A percentile compares a stretch with the other conserved stretches of the same genome.
Evolutionary conservation across 2,329 filamentous ascomycete species (phyloP).

Genomic region (Raffaelea ambrosiae): DNA sequence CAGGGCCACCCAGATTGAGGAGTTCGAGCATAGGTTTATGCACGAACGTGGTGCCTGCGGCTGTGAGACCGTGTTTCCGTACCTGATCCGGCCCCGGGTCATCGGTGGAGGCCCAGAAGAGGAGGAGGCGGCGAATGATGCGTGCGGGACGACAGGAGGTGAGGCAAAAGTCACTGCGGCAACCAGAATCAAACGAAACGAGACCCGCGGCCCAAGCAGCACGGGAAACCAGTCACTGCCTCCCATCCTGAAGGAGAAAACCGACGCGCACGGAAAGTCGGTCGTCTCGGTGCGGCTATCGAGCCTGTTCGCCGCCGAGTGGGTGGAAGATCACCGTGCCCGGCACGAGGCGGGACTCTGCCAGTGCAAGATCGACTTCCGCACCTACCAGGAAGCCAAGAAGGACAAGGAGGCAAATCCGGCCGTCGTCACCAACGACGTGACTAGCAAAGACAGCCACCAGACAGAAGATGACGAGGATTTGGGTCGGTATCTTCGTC

Average conservation of each 20-base stretch:
- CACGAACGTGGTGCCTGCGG: constrained; percentile 34
- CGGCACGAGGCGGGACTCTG: constrained; percentile 26
- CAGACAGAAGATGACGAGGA: neutral
- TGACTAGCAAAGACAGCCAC: too few relatives aligned
- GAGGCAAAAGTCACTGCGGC: too few relatives aligned
- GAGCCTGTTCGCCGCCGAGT: constrained; percentile 31
- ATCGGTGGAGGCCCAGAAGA: constrained; percentile 10
- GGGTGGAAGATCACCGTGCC: constrained; percentile 27
- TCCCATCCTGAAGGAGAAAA: constrained; percentile 5
- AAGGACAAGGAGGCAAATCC: too few relatives aligned
- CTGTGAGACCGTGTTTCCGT: constrained; percentile 28
- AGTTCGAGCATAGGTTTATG: constrained; percentile 34
- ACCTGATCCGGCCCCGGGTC: constrained; percentile 23
- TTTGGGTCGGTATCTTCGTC: too few relatives aligned
- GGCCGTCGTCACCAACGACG: too few relatives aligned
- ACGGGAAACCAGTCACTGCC: too few relatives aligned
- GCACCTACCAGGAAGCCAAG: constrained; percentile 19
- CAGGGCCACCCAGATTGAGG: constrained; percentile 29
- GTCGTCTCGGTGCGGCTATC: constrained; percentile 20
- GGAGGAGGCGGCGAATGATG: neutral
- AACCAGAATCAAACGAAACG: too few relatives aligned
- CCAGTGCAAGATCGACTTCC: constrained; percentile 23
- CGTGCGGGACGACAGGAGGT: too few relatives aligned
- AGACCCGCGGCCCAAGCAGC: neutral
- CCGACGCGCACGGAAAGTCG: neutral